Conservation (phyloP, 495 filamentous ascomycete species). For the Aspergillus sparsus region DNA sequence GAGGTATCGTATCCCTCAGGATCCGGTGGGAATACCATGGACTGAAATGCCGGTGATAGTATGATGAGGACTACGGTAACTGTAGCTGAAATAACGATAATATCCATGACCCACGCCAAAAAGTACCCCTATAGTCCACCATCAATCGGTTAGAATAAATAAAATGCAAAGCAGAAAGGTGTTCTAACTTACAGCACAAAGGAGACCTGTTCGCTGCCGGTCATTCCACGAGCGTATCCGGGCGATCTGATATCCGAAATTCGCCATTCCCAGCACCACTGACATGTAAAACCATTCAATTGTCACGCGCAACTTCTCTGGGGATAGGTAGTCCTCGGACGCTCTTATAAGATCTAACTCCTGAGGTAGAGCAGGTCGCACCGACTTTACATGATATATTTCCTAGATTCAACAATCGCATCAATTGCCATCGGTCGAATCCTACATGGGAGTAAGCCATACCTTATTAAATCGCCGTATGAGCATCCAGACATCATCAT, state of each 20-base stretch:
- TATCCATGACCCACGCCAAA: constrained; percentile 71
- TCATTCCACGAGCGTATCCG: constrained; percentile 82
- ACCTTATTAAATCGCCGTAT: constrained; percentile 85
- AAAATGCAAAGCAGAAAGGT: not conserved
- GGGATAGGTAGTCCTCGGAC: constrained; percentile 81
- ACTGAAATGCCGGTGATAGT: not conserved
- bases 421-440: constrained; percentile 14
- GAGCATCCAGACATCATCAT: constrained; percentile 82
- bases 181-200: constrained; percentile 55
- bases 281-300: constrained; percentile 87
- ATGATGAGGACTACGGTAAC: constrained; percentile 57
- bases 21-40: not conserved
- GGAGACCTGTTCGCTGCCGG: constrained; percentile 63
- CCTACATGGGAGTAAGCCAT: constrained; percentile 7
- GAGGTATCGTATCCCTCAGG: not conserved
- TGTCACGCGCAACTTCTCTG: constrained; percentile 78
- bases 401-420: constrained; percentile 52
- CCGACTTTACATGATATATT: constrained; percentile 84
- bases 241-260: constrained; percentile 70
- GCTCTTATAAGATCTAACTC: constrained; percentile 80
- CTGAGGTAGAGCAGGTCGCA: constrained; percentile 50
- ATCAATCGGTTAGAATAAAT: not conserved
- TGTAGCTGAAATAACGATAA: constrained; percentile 65
- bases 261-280: constrained; percentile 67
- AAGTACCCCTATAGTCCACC: constrained; percentile 59